Evolutionary conservation across 2,329 filamentous ascomycete genomes (phyloP).

Genomic region (Orbilia quercus): DNA sequence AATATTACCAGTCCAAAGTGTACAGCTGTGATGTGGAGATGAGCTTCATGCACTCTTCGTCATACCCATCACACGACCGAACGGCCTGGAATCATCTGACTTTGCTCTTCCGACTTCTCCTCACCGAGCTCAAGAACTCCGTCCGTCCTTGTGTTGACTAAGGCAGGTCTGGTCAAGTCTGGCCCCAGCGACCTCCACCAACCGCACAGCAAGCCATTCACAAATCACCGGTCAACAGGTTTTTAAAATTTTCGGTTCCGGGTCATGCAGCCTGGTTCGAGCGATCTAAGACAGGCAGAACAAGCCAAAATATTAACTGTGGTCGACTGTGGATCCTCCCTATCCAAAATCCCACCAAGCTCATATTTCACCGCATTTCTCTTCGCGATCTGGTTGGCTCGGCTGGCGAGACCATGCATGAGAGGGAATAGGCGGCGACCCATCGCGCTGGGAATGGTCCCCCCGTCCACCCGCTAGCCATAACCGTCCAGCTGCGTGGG

Average conservation of each 20-base stretch:
- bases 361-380: slow-evolving; percentile 50
- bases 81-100: slow-evolving; percentile 53
- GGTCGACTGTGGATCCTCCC: slow-evolving; percentile 39
- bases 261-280: slow-evolving; percentile 50
- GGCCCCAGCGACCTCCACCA: slow-evolving; percentile 24
- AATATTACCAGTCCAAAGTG: slow-evolving; percentile 15
- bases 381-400: slow-evolving; percentile 50
- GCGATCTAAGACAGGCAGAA: slow-evolving; percentile 53
- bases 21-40: slow-evolving; percentile 26
- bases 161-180: slow-evolving; percentile 35
- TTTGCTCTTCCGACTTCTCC: slow-evolving; percentile 11
- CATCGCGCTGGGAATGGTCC: slow-evolving; percentile 55
- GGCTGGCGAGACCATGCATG: slow-evolving; percentile 55
- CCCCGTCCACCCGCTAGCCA: slow-evolving; percentile 36
- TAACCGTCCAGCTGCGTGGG: slow-evolving; percentile 54
- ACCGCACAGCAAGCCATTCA: too few relatives aligned
- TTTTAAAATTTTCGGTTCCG: slow-evolving; percentile 45
- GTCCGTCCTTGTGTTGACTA: slow-evolving; percentile 17
- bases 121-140: slow-evolving; percentile 51
- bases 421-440: slow-evolving; percentile 56
- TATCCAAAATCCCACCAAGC: slow-evolving; percentile 49
- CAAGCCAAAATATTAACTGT: slow-evolving; percentile 47
- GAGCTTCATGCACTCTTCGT: slow-evolving; percentile 24
- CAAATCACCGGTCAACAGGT: slow-evolving; percentile 13
- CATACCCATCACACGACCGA: slow-evolving; percentile 44